A percentile compares a stretch with the other conserved stretches of the same genome.
Evolutionary conservation across 345 rosid species (phyloP).

Genomic region (Acer saccharum): DNA sequence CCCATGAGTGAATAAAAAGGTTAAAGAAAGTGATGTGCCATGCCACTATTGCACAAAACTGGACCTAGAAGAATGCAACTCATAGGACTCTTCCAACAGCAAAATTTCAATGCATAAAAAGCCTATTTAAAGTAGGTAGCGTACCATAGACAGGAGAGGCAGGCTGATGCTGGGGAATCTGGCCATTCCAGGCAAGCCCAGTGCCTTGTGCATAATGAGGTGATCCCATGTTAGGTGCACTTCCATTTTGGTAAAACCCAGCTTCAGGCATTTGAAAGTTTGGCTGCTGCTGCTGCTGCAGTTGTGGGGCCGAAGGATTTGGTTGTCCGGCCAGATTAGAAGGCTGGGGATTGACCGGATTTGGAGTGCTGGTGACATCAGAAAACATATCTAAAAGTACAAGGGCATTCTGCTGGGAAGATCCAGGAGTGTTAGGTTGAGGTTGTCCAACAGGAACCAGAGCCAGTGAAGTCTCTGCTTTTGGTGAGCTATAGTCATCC

Average conservation of each 20-base stretch:
- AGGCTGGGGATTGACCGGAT: slow-evolving; percentile 57
- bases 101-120: slow-evolving; percentile 3
- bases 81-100: neutral
- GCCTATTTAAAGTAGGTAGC: slow-evolving; percentile 9
- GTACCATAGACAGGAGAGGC: slow-evolving; percentile 74
- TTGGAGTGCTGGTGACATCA: slow-evolving; percentile 46
- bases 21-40: neutral
- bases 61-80: neutral
- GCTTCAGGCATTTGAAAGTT: slow-evolving; percentile 54
- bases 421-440: slow-evolving; percentile 53
- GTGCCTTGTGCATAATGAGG: slow-evolving; percentile 62
- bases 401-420: slow-evolving; percentile 88
- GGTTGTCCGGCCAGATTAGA: slow-evolving; percentile 43
- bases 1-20: neutral
- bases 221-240: slow-evolving; percentile 50
- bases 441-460: slow-evolving; percentile 79
- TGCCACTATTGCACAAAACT: neutral
- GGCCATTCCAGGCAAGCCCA: slow-evolving; percentile 75
- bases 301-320: slow-evolving; percentile 53
- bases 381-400: slow-evolving; percentile 87
- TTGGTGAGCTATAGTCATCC: slow-evolving; percentile 70
- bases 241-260: slow-evolving; percentile 71
- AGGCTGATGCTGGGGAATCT: slow-evolving; percentile 59
- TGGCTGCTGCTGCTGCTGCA: slow-evolving; percentile 57
- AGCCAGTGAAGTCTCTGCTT: slow-evolving; percentile 67